phyloP scores from a whole-genome alignment of 345 rosid genomes.

The Tarenaya hassleriana region DNA sequence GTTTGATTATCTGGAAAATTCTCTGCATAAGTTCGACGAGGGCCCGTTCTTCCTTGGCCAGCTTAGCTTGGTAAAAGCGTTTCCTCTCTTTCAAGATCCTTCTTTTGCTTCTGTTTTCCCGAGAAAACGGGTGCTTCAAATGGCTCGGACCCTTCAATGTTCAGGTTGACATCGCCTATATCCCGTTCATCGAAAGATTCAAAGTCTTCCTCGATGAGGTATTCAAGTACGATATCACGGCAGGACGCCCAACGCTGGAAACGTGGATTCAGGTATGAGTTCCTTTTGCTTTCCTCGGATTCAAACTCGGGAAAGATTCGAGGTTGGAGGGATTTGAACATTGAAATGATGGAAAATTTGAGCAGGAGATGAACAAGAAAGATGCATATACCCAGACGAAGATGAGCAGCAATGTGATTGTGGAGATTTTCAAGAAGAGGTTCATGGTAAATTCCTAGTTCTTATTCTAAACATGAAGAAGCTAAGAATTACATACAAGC shows the following conservation, averaged over 20 bases:
- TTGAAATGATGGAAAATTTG: constrained; percentile 2
- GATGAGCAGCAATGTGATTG: constrained; percentile 41
- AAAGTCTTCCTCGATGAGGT: constrained; percentile 46
- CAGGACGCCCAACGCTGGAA: constrained; percentile 67
- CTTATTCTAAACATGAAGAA: too few species aligned
- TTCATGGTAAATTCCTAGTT: constrained; percentile 31
- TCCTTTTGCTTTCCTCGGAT: neutral
- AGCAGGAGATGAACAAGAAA: constrained; percentile 56
- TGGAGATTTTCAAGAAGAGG: constrained; percentile 44
- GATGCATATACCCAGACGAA: constrained; percentile 66
- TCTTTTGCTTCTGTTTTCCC: neutral
- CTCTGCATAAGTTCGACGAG: constrained; percentile 57
- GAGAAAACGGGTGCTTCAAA: neutral
- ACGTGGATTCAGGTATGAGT: constrained; percentile 70
- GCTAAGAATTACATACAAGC: too few species aligned
- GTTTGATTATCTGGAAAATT: constrained; percentile 66
- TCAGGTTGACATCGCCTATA: constrained; percentile 74
- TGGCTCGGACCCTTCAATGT: neutral
- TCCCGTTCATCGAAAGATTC: constrained; percentile 62
- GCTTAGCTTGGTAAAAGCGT: constrained; percentile 53
- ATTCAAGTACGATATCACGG: constrained; percentile 48
- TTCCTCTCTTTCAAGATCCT: neutral
- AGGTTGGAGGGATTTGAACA: neutral
- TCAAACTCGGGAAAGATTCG: neutral
- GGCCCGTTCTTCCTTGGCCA: constrained; percentile 89